These are phyloP conservation scores for Eucalyptus urophylla DNA, from an alignment of 345 rosid species.

Conservation along the genomic window DNA sequence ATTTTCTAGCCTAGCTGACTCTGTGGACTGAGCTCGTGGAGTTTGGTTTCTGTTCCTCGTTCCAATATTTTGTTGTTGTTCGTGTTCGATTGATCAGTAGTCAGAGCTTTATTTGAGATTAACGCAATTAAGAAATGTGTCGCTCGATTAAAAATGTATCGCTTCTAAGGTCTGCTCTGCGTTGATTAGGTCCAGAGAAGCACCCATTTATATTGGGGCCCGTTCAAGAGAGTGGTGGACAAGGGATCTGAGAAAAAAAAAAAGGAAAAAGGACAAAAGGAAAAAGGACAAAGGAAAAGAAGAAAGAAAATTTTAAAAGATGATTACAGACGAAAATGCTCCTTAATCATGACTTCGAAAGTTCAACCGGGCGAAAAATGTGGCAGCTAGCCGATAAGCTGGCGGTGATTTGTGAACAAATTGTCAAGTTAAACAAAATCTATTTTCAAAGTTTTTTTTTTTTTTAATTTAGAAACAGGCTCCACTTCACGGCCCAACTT, in stretches of 20 bases:
- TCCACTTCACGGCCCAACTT: background rate
- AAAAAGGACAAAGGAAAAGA: accelerated
- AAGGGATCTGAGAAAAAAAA: background rate
- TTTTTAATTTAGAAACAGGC: accelerated
- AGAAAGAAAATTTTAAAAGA: background rate
- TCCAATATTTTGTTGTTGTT: background rate
- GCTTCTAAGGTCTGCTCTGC: background rate
- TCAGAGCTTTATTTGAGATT: background rate
- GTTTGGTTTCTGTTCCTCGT: background rate
- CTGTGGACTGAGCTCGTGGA: background rate
- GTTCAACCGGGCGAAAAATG: background rate
- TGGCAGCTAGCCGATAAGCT: background rate
- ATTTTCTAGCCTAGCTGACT: background rate
- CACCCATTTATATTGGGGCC: background rate
- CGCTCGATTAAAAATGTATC: background rate
- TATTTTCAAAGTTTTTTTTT: too few species aligned
- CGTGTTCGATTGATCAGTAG: background rate
- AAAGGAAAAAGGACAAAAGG: background rate
- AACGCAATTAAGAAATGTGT: background rate
- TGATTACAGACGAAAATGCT: background rate
- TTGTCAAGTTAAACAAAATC: background rate
- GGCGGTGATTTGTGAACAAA: background rate
- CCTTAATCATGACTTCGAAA: background rate
- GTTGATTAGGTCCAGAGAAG: background rate
- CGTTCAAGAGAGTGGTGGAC: background rate